Percentiles rank a stretch among this genome's conserved stretches.
phyloP scores from a whole-genome alignment of 208 protist genomes.

The Leishmania martiniquensis region DNA sequence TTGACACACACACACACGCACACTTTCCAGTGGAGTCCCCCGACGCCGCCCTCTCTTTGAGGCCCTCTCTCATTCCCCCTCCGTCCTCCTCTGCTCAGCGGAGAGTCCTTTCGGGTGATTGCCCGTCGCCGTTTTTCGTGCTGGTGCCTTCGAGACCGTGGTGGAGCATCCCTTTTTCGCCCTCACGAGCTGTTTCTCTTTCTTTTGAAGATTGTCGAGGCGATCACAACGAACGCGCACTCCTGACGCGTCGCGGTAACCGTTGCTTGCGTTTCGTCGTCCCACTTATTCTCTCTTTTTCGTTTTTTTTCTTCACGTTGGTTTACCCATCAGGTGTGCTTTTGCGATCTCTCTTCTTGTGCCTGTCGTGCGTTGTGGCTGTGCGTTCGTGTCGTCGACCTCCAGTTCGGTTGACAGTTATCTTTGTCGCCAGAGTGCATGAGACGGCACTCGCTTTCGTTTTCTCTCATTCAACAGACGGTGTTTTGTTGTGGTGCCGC shows the following conservation, averaged over 20 bases:
- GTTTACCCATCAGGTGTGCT: not conserved
- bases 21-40: not conserved
- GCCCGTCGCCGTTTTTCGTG: not conserved
- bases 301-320: conserved; percentile 1
- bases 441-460: not conserved
- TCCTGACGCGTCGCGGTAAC: not conserved
- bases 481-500: not conserved
- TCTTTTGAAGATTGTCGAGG: conserved; percentile 3
- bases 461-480: not conserved
- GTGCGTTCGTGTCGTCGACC: not conserved
- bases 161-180: not conserved
- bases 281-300: conserved; percentile 2
- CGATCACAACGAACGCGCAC: not conserved
- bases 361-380: not conserved
- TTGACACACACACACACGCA: not conserved
- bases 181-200: not conserved
- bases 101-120: not conserved
- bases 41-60: not conserved
- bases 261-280: conserved; percentile 2
- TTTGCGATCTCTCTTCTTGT: not conserved
- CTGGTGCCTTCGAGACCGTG: not conserved
- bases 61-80: not conserved
- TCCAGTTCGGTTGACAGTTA: not conserved
- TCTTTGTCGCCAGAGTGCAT: no score
- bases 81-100: not conserved